A percentile compares a stretch with the other conserved stretches of the same genome.
phyloP scores from a whole-genome alignment of 495 filamentous ascomycete species.

The Bacidia rubella region DNA sequence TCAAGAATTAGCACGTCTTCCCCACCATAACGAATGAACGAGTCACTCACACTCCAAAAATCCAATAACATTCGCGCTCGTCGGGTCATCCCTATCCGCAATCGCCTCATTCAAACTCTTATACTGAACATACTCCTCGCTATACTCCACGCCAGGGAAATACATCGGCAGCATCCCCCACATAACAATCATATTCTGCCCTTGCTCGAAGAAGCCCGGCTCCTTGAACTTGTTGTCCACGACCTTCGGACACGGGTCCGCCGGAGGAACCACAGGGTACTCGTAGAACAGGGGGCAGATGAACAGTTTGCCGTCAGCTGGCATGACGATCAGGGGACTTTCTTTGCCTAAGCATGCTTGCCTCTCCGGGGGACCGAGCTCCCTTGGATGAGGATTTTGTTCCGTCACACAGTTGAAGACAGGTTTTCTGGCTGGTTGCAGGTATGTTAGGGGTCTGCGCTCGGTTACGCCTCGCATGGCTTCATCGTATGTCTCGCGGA shows the following conservation, averaged over 20 bases:
- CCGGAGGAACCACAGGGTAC: neutral
- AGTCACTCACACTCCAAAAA: neutral
- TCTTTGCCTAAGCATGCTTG: neutral
- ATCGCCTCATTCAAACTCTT: neutral
- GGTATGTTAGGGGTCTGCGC: neutral
- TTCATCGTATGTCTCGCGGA: neutral
- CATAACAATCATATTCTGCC: neutral
- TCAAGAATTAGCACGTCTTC: neutral
- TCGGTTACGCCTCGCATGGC: neutral
- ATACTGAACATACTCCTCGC: neutral
- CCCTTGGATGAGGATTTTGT: neutral
- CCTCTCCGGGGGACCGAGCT: neutral
- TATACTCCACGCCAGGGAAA: neutral
- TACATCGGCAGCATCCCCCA: neutral
- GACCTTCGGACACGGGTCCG: neutral
- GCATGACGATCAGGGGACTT: neutral
- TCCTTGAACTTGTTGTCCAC: neutral
- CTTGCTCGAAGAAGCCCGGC: neutral
- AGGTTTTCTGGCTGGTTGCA: neutral
- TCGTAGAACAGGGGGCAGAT: neutral
- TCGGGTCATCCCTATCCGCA: neutral
- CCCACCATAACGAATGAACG: neutral
- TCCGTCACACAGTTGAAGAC: neutral
- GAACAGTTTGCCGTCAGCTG: neutral
- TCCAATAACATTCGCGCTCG: neutral